phyloP scores from a whole-genome alignment of 2,329 filamentous ascomycete species.

The Bipolaris zeicola region DNA sequence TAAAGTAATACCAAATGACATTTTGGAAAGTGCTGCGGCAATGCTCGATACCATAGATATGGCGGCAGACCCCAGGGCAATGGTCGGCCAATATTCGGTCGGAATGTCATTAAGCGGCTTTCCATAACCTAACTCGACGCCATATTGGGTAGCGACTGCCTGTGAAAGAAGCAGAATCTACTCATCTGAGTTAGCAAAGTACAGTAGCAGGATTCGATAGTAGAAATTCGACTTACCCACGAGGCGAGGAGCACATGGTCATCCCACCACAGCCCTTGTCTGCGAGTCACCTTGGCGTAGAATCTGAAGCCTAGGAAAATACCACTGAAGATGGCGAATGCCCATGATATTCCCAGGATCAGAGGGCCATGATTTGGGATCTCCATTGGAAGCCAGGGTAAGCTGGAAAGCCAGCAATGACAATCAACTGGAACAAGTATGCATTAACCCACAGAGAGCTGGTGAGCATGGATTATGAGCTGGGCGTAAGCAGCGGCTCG shows the following conservation, averaged over 20 bases:
- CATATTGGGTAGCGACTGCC: slow-evolving; percentile 27
- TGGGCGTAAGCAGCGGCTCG: neutral
- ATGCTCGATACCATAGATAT: slow-evolving; percentile 34
- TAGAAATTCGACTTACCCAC: slow-evolving; percentile 24
- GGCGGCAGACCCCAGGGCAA: slow-evolving; percentile 24
- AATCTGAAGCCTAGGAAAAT: slow-evolving; percentile 30
- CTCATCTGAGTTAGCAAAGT: slow-evolving; percentile 2
- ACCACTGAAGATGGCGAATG: slow-evolving; percentile 27
- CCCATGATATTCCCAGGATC: slow-evolving; percentile 35
- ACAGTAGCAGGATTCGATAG: neutral
- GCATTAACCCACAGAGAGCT: slow-evolving; percentile 1
- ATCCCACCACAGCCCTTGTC: slow-evolving; percentile 38
- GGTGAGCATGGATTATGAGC: neutral
- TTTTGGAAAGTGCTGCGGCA: slow-evolving; percentile 33
- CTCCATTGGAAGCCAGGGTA: slow-evolving; percentile 12
- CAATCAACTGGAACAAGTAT: neutral
- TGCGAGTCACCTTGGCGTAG: slow-evolving; percentile 36
- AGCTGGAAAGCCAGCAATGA: slow-evolving; percentile 7
- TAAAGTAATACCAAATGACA: slow-evolving; percentile 38
- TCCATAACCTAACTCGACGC: slow-evolving; percentile 29
- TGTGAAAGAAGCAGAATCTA: slow-evolving; percentile 31
- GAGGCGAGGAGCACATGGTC: slow-evolving; percentile 35
- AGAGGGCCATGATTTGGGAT: slow-evolving; percentile 32
- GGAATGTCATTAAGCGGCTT: slow-evolving; percentile 29
- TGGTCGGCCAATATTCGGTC: slow-evolving; percentile 17